Evolutionary conservation across 1,284 basidiomycete species (phyloP).

Genomic region (Rhodotorula sp.): DNA sequence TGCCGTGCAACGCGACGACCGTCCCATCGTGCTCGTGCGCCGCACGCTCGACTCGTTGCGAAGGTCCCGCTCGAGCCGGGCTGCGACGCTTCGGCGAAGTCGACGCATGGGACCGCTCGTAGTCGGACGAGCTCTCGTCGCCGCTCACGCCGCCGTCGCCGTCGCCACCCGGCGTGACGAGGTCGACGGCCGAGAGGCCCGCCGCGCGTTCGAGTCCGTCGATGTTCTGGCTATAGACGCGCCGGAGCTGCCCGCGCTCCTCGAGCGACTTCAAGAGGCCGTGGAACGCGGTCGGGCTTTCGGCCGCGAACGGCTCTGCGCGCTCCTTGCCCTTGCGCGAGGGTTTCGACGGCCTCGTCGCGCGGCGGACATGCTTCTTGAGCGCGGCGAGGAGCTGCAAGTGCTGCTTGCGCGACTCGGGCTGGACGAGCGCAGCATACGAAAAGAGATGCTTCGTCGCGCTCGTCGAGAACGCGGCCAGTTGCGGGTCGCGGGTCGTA

Average conservation of each 20-base stretch:
- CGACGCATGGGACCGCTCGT: background rate
- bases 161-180: background rate
- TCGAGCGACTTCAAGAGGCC: slow-evolving; percentile 1
- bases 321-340: background rate
- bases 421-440: slow-evolving; percentile 76
- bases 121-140: slow-evolving; percentile 13
- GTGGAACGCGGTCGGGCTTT: slow-evolving; percentile 56
- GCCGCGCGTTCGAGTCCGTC: slow-evolving; percentile 29
- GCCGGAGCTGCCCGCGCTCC: background rate
- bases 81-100: background rate
- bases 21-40: background rate
- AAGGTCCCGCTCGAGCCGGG: no score
- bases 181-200: slow-evolving; percentile 19
- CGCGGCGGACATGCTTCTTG: background rate
- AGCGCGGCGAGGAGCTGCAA: slow-evolving; percentile 81
- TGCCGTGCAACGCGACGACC: slow-evolving; percentile 33
- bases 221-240: slow-evolving; percentile 34
- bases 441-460: slow-evolving; percentile 70
- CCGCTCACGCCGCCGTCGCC: background rate
- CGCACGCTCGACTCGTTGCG: background rate
- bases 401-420: slow-evolving; percentile 80
- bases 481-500: slow-evolving; percentile 50
- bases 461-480: background rate
- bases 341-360: background rate
- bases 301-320: slow-evolving; percentile 36